Conservation (phyloP, 495 filamentous ascomycete species). For the Neohortaea acidophila region DNA sequence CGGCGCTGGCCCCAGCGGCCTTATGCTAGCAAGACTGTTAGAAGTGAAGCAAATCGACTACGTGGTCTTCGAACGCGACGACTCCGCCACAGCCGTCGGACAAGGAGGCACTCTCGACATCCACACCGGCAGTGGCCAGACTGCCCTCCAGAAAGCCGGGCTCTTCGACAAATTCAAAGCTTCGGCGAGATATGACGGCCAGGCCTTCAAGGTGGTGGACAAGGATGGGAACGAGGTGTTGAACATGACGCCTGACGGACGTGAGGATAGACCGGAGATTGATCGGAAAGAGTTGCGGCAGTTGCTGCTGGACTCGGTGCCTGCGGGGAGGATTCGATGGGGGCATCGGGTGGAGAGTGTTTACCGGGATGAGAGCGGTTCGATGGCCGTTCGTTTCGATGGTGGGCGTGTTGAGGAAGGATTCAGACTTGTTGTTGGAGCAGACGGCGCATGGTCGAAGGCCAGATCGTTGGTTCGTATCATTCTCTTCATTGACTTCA, state of each 20-base stretch:
- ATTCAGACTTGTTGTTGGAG: conserved; percentile 44
- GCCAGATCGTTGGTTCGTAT: too few relatives aligned
- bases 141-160: conserved; percentile 36
- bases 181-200: conserved; percentile 33
- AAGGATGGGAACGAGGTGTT: conserved; percentile 4
- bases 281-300: conserved; percentile 31
- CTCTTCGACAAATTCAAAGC: conserved; percentile 34
- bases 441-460: conserved; percentile 47
- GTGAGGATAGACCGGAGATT: conserved; percentile 21
- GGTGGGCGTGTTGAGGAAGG: conserved; percentile 18
- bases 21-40: conserved; percentile 40
- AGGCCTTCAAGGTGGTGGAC: conserved; percentile 32
- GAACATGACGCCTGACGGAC: background rate
- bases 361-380: conserved; percentile 3
- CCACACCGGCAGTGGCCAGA: conserved; percentile 34
- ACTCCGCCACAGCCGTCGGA: conserved; percentile 24
- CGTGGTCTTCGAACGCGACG: conserved; percentile 36
- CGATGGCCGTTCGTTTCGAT: conserved; percentile 19
- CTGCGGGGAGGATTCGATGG: conserved; percentile 24
- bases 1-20: conserved; percentile 41
- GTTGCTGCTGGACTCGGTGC: conserved; percentile 32
- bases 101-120: conserved; percentile 44
- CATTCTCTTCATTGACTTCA: conserved; percentile 1
- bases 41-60: conserved; percentile 27
- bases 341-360: conserved; percentile 10